Evolutionary conservation across 2,329 filamentous ascomycete genomes (phyloP).

Genomic region (Alternaria arborescens): DNA sequence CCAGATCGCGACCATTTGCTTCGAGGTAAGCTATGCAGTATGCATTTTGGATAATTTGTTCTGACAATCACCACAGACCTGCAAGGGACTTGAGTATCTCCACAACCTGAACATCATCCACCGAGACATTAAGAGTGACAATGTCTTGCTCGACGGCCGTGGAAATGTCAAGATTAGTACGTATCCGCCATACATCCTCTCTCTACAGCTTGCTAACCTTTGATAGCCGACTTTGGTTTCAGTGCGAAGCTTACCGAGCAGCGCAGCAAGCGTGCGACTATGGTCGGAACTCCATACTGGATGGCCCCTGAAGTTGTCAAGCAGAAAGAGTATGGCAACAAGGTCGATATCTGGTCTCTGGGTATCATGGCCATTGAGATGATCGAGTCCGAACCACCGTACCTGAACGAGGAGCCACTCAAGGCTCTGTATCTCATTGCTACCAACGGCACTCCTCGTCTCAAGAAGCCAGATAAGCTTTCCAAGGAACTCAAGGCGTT

Average conservation of each 20-base stretch:
- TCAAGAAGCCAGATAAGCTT: conserved; percentile 98
- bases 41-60: not conserved
- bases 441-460: conserved; percentile 92
- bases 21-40: conserved; percentile 72
- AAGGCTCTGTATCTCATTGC: conserved; percentile 98
- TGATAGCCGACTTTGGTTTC: conserved; percentile 95
- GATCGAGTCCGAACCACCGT: conserved; percentile 98
- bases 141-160: conserved; percentile 90
- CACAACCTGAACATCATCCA: conserved; percentile 98
- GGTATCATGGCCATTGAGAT: conserved; percentile 99
- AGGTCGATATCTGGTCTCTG: conserved; percentile 98
- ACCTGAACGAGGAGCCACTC: conserved; percentile 95
- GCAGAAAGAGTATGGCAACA: conserved; percentile 97
- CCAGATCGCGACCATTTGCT: conserved; percentile 96
- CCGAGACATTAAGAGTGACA: conserved; percentile 99
- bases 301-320: conserved; percentile 99
- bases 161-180: conserved; percentile 98
- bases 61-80: conserved; percentile 71
- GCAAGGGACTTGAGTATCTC: conserved; percentile 91
- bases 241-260: conserved; percentile 97
- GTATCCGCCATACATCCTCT: conserved; percentile 49
- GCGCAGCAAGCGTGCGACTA: conserved; percentile 96
- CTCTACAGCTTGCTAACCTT: conserved; percentile 9
- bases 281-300: conserved; percentile 99
- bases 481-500: conserved; percentile 98